These are phyloP conservation scores for Hymenoscyphus albidus DNA, from an alignment of 2,329 filamentous ascomycete species.

Conservation along the genomic window DNA sequence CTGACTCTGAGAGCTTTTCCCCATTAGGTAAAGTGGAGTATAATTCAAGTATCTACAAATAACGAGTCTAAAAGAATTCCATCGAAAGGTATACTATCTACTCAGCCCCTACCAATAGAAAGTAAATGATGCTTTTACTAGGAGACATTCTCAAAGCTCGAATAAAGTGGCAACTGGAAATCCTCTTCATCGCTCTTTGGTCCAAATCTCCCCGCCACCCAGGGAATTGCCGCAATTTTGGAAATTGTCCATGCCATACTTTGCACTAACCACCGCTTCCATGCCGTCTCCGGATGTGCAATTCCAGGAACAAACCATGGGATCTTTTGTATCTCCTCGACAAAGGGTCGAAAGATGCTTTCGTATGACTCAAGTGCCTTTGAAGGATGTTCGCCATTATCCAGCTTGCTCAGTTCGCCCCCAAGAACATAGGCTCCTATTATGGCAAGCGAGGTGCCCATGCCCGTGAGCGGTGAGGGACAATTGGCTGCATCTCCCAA, in stretches of 20 bases:
- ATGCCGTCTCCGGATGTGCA: neutral
- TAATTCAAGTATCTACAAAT: too few relatives aligned
- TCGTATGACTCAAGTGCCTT: neutral
- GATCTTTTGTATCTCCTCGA: slow-evolving; percentile 2
- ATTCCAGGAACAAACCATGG: neutral
- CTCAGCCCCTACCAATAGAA: neutral
- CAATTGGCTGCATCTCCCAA: slow-evolving; percentile 57
- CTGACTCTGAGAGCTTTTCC: too few relatives aligned
- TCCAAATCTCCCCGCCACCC: neutral
- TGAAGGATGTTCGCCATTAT: neutral
- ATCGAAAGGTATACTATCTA: neutral
- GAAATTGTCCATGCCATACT: neutral
- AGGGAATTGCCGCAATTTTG: neutral
- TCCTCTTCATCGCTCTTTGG: neutral
- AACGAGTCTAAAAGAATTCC: too few relatives aligned
- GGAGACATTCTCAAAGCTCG: neutral
- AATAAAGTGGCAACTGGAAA: neutral
- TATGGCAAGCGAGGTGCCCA: slow-evolving; percentile 48
- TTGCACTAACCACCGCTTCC: neutral
- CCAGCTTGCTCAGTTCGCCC: slow-evolving; percentile 39
- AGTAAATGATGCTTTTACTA: neutral
- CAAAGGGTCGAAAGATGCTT: neutral
- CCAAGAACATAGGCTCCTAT: slow-evolving; percentile 54
- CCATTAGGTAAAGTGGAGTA: too few relatives aligned
- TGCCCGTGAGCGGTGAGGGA: slow-evolving; percentile 47